phyloP scores from a whole-genome alignment of 345 rosid species.

The sweet orange (Citrus sinensis) region DVS_A1.0 CM039167.1:6707501-6708000 shows the following conservation, averaged over 20 bases:
- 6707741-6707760: not conserved
- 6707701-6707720: slow-evolving; percentile 36
- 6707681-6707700: slow-evolving; percentile 19
- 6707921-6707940: not conserved
- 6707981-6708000: slow-evolving; percentile 5
- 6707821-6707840: slow-evolving; percentile 2
- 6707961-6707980: not conserved
- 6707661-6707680: not conserved
- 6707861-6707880: not conserved
- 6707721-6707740: slow-evolving; percentile 3
- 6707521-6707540: slow-evolving; percentile 31
- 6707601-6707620: slow-evolving; percentile 2
- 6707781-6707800: not conserved
- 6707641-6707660: not conserved
- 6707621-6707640: not conserved
- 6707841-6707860: not conserved
- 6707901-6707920: not conserved
- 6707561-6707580: not conserved
- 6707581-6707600: slow-evolving; percentile 29
- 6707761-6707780: not conserved
- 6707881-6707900: not conserved
- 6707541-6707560: slow-evolving; percentile 13
- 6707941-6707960: not conserved
- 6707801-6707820: not conserved
- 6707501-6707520: slow-evolving; percentile 33